A percentile compares a stretch with the other conserved stretches of the same genome.
Evolutionary conservation across 1,284 basidiomycete species (phyloP).

Genomic region (Cystobasidiaceae sp.): DNA sequence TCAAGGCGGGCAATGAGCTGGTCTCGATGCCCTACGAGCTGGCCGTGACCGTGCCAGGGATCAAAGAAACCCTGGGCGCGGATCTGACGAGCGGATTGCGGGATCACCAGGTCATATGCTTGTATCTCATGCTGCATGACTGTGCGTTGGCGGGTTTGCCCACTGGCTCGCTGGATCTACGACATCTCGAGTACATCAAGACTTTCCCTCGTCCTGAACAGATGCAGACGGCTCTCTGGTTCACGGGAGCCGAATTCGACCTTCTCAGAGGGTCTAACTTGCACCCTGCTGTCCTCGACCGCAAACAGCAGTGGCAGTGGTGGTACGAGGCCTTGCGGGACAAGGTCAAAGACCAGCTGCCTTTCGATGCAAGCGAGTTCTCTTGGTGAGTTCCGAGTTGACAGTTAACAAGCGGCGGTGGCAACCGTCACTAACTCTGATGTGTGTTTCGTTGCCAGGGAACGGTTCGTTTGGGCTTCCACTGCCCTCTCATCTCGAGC

Average conservation of each 20-base stretch:
- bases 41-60: constrained; percentile 60
- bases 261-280: constrained; percentile 70
- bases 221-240: constrained; percentile 72
- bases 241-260: constrained; percentile 58
- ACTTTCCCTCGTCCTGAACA: constrained; percentile 58
- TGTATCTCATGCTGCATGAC: constrained; percentile 37
- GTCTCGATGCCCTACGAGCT: constrained; percentile 70
- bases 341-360: constrained; percentile 10
- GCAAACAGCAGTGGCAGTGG: constrained; percentile 7
- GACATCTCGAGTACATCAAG: constrained; percentile 58
- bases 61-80: constrained; percentile 47
- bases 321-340: not conserved
- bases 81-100: constrained; percentile 17
- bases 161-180: constrained; percentile 1
- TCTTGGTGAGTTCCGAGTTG: not conserved
- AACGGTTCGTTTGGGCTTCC: constrained; percentile 30
- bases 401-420: not conserved
- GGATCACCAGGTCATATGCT: constrained; percentile 33
- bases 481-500: constrained; percentile 57
- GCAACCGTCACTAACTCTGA: not conserved
- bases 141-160: not conserved
- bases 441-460: constrained; percentile 1
- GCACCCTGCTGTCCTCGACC: constrained; percentile 58
- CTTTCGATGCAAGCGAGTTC: not conserved
- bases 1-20: constrained; percentile 56